Evolutionary conservation across 352 stramenopile genomes (phyloP), one percentile per base, ranked within the genome.

Genomic region (Globisporangium iwayamae): DNA sequence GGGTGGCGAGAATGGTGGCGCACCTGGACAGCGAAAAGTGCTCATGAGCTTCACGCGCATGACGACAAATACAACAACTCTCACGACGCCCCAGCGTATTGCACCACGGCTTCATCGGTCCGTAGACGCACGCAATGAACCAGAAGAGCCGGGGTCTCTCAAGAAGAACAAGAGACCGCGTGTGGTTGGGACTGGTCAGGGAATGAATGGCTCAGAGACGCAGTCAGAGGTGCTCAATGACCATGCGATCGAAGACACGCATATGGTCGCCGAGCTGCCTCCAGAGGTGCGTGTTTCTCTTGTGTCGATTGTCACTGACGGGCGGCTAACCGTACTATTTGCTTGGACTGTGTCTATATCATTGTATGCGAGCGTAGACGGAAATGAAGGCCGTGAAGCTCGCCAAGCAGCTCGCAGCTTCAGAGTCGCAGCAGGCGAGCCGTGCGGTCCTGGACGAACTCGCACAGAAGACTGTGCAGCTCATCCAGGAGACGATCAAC

Each of bases 401-500:
- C 8, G 74, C 72, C 4, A 84, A 85, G 47, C 75, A 85, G 52
- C 66, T 91, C 38, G 66, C 18, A 22, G 14, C 43, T 22, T 48
- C 43, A 20, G 43, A 48, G 2, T 9, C 51, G 11, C 75, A 78
- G 0, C 56, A 73, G 11, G 30, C 62, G 3, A 74, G 76, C 16
- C 69, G 72, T 20, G 66, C 56, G 9, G 51, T 20, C 47, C 65
- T 75, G 32, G 66, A 73, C 57, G 71, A 71, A 32, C 66, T 74
- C 34, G 73, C 57, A 57, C 52, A 52, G 32, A 60, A 59, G 18
- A 43, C 68, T 0, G 76, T 87, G 25, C 57, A 68, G 41, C 59
- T 89, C 47, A 76, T 93, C 14, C 65, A 79, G 57, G 71, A 83
- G 57, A 79, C 83, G n/a, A 84, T 90, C 54, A 81, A 87, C 60